Conservation (phyloP, 257 asterid genomes). For the Handroanthus guayacan region DNA sequence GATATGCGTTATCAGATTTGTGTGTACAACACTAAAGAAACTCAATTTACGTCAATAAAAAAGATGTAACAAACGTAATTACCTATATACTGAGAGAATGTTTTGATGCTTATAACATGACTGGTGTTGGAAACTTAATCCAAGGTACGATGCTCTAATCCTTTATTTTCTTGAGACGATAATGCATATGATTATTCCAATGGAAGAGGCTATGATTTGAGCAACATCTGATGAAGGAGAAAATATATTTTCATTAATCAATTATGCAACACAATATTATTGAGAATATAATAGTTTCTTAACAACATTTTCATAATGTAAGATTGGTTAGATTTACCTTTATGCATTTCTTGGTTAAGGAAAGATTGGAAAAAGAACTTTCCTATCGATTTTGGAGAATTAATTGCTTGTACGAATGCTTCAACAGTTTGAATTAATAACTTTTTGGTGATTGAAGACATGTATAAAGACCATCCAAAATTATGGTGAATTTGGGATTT, state of each 20-base stretch:
- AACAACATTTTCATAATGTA: too few relatives aligned
- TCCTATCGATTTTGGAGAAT: slow-evolving; percentile 30
- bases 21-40: too few relatives aligned
- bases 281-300: neutral
- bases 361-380: slow-evolving; percentile 5
- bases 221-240: slow-evolving; percentile 40
- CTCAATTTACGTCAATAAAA: neutral
- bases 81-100: slow-evolving; percentile 78
- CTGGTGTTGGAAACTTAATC: slow-evolving; percentile 55
- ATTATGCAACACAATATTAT: neutral
- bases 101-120: slow-evolving; percentile 57
- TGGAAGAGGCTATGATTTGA: slow-evolving; percentile 58
- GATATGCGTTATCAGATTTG: too few relatives aligned
- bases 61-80: slow-evolving; percentile 5
- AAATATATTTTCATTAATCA: neutral
- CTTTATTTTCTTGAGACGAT: slow-evolving; percentile 50
- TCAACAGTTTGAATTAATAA: slow-evolving; percentile 28
- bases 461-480: slow-evolving; percentile 25
- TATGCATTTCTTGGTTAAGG: slow-evolving; percentile 37
- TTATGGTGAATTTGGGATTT: neutral
- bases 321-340: slow-evolving; percentile 25
- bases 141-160: slow-evolving; percentile 51
- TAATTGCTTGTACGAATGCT: slow-evolving; percentile 30
- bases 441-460: slow-evolving; percentile 16
- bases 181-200: slow-evolving; percentile 65